Conservation (phyloP, 768 basidiomycete species). For the Tylopilus subfusipes region DNA sequence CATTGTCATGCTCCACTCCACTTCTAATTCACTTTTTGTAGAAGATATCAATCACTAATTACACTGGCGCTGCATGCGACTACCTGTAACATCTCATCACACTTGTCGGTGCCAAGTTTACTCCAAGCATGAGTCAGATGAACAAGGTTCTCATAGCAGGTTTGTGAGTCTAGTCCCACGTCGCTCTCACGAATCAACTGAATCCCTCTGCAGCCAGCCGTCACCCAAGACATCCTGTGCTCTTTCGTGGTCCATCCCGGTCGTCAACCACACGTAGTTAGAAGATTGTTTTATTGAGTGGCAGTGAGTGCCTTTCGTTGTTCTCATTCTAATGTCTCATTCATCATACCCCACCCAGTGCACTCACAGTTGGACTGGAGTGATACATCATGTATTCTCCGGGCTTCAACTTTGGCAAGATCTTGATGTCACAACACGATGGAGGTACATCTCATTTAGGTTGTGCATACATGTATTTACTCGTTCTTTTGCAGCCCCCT, state of each 20-base stretch:
- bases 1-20: neutral
- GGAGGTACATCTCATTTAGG: conserved; percentile 10
- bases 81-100: conserved; percentile 82
- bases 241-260: conserved; percentile 73
- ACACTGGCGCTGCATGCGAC: conserved; percentile 81
- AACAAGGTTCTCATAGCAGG: conserved; percentile 86
- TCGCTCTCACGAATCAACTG: neutral
- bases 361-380: conserved; percentile 57
- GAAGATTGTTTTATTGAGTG: conserved; percentile 87
- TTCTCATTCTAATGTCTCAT: neutral
- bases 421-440: conserved; percentile 29
- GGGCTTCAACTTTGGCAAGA: conserved; percentile 58
- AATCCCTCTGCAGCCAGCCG: conserved; percentile 29
- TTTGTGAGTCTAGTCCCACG: conserved; percentile 48
- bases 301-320: conserved; percentile 35
- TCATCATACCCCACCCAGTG: conserved; percentile 23
- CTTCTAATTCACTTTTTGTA: conserved; percentile 26
- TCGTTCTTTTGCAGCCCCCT: neutral
- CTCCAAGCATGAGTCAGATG: conserved; percentile 70
- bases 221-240: conserved; percentile 69
- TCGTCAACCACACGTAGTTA: conserved; percentile 89
- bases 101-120: conserved; percentile 75
- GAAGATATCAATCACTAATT: conserved; percentile 86
- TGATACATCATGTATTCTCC: conserved; percentile 70
- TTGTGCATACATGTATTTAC: neutral